Conservation (phyloP, 2,329 filamentous ascomycete genomes). For the Oidium heveae region DNA sequence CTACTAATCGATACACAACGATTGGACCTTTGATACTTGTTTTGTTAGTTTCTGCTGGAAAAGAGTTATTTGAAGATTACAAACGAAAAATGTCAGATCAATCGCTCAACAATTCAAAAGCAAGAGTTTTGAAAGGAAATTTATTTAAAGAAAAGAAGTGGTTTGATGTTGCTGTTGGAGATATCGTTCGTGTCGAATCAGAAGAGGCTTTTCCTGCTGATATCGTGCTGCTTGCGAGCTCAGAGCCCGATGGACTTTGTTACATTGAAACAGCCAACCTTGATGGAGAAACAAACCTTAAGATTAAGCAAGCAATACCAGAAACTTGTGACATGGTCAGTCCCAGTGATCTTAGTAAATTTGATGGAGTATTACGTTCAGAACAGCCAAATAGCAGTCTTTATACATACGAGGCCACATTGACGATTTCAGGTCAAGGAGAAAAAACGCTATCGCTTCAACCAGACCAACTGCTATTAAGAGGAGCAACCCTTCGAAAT, state of each 20-base stretch:
- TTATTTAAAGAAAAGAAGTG: conserved; percentile 71
- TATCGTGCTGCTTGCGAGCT: conserved; percentile 73
- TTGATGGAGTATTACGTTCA: conserved; percentile 70
- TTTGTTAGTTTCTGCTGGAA: conserved; percentile 77
- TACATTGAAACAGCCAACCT: conserved; percentile 98
- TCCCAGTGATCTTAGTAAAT: conserved; percentile 56
- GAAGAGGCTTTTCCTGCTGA: conserved; percentile 91
- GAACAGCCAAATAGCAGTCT: conserved; percentile 96
- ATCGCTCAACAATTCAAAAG: conserved; percentile 66
- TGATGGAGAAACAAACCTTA: conserved; percentile 92
- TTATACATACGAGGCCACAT: conserved; percentile 90
- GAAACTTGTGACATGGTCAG: conserved; percentile 79
- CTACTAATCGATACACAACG: conserved; percentile 87
- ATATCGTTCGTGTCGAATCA: conserved; percentile 78
- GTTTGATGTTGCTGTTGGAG: conserved; percentile 81
- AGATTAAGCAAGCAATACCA: conserved; percentile 92
- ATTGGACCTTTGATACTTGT: conserved; percentile 85
- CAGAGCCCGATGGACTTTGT: conserved; percentile 88
- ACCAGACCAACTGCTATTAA: conserved; percentile 76
- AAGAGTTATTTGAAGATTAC: conserved; percentile 85
- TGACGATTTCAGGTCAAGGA: conserved; percentile 79
- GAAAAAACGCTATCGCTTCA: conserved; percentile 80
- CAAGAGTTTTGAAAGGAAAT: conserved; percentile 60
- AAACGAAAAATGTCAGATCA: conserved; percentile 71
- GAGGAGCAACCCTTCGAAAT: conserved; percentile 82